Base-by-base conservation (phyloP, 805 yeast species). In the Candida krabiensis region DNA sequence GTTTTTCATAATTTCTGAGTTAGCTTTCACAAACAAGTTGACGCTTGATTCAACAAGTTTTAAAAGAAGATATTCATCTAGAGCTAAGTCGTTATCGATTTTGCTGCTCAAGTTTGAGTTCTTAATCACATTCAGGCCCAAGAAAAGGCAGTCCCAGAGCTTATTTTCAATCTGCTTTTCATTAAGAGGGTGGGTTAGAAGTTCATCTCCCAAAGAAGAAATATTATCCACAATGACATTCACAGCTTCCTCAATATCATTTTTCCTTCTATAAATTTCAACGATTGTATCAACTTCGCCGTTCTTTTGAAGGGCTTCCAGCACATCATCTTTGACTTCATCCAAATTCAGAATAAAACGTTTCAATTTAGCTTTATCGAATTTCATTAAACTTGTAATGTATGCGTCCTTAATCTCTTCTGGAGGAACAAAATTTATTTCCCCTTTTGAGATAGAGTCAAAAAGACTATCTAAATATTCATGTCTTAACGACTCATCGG, bases 21-120 rank as follows among this genome's bases (percentile, higher is more conserved):
- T 66, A 15, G 60, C 55, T 4, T 40, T 39, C 24, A 61, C 63
- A 33, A 66, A 57, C 6, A 64, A 37, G 3, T 50, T 53, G 4
- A 73, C 71, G 1, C 70, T 50, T 2, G 66, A 53, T 27, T 68
- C 70, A 7, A 73, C 55, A 5, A 75, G 47, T 4, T 54, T 45
- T 9, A 71, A 46, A 64, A 78, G 64, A 46, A 73, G 48, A 9
- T 49, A 43, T 40, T 69, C 73, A 30, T 63, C 60, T 16, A 40
- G 28, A 2, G 63, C 56, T 8, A 67, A 38, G 6, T 40, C 49
- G 4, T 35, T 27, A 2, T 41, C 41, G 1, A 56, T 46, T 0
- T 30, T 41, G 16, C 29, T 12, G 49, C 56, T n/a, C 40, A 37
- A 16, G 3, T 50, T 45, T 38, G 44, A 33, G 17, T 34, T 50